phyloP scores from a whole-genome alignment of 768 basidiomycete species.

The Pleurotus pulmonarius region DNA sequence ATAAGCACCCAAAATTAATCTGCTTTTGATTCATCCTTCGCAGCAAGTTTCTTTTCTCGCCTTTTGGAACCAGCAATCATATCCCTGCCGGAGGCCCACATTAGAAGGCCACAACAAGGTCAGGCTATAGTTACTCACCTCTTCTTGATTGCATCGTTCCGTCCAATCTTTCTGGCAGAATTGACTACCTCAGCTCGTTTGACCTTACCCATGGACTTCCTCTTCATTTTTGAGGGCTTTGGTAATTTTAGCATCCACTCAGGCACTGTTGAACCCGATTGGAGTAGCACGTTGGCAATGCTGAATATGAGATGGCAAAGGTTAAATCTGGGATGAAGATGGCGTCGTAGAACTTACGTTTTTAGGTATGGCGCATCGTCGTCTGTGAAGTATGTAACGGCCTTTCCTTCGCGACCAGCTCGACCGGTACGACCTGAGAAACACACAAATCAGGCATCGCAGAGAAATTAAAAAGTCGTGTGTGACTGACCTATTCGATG shows the following conservation, averaged over 20 bases:
- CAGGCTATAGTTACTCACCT: constrained; percentile 36
- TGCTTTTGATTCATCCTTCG: constrained; percentile 5
- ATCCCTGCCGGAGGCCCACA: constrained; percentile 42
- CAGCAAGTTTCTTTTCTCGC: constrained; percentile 40
- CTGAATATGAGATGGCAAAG: constrained; percentile 30
- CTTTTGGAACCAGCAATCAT: constrained; percentile 77
- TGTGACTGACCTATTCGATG: constrained; percentile 77
- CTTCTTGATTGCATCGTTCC: constrained; percentile 69
- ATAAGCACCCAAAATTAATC: too few relatives aligned
- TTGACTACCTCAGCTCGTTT: constrained; percentile 78
- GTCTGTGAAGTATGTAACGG: constrained; percentile 93
- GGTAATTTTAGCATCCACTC: constrained; percentile 96
- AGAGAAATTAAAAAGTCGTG: too few relatives aligned
- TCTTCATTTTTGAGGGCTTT: constrained; percentile 88
- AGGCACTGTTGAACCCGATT: constrained; percentile 87
- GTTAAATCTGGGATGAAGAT: constrained; percentile 7
- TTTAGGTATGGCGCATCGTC: constrained; percentile 91
- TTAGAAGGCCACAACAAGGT: background rate
- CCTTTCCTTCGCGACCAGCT: constrained; percentile 88
- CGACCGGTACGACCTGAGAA: constrained; percentile 84
- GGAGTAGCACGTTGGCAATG: constrained; percentile 92
- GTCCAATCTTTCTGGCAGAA: constrained; percentile 63
- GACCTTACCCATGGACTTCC: constrained; percentile 78
- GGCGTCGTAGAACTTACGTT: constrained; percentile 48
- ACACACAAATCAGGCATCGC: too few relatives aligned